phyloP scores from a whole-genome alignment of 2,329 filamentous ascomycete species.

The Aotearoamyces nothofagi region DNA sequence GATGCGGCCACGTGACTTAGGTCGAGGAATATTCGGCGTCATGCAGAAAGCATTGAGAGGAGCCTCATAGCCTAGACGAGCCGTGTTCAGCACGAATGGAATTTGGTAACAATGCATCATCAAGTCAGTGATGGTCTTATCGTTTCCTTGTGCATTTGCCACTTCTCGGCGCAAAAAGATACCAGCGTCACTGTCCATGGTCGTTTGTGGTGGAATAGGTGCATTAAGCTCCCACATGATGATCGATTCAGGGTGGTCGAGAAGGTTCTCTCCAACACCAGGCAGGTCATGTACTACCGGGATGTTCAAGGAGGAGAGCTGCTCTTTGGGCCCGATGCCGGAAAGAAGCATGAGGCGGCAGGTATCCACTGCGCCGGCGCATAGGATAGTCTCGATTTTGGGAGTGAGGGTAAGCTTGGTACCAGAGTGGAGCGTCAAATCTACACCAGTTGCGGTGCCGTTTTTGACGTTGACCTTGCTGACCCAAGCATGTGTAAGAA shows the following conservation, averaged over 20 bases:
- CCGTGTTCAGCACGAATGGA: conserved; percentile 77
- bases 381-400: conserved; percentile 52
- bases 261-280: conserved; percentile 21
- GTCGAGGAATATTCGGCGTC: conserved; percentile 42
- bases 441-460: conserved; percentile 58
- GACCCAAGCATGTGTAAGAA: conserved; percentile 81
- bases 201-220: conserved; percentile 22
- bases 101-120: conserved; percentile 99
- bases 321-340: conserved; percentile 20
- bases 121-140: conserved; percentile 66
- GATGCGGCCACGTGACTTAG: conserved; percentile 41
- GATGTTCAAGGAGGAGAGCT: conserved; percentile 19
- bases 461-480: conserved; percentile 61
- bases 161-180: conserved; percentile 66
- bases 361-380: conserved; percentile 22
- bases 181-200: conserved; percentile 35
- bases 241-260: conserved; percentile 21
- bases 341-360: conserved; percentile 24
- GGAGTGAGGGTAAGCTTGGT: conserved; percentile 40
- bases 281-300: conserved; percentile 17
- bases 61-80: conserved; percentile 52
- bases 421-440: conserved; percentile 43
- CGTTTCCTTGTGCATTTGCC: conserved; percentile 40
- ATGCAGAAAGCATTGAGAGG: conserved; percentile 36
- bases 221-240: conserved; percentile 35